Base-by-base conservation (phyloP, 2,329 filamentous ascomycete genomes). In the Colletotrichum cordylinicola region DNA sequence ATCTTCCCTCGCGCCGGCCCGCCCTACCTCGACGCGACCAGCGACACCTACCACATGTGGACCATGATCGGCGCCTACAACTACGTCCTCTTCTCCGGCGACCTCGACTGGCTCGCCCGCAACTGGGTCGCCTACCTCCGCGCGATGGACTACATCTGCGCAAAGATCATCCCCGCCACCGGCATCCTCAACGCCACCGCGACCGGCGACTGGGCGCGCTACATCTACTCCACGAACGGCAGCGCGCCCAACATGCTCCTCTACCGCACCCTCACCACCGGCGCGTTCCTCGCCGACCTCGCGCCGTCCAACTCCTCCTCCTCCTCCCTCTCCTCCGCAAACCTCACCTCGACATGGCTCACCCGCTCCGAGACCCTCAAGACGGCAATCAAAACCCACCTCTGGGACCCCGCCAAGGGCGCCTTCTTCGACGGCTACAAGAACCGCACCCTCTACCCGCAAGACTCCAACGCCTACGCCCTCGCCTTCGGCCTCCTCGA, bases 401-500 rank as follows among this genome's bases (percentile, higher is more conserved):
- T 89, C 74, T 92, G 88, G 87, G 87, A 91, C 77, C 78, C 82
- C 0, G 69, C 80, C 2, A 84, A 84, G n/a, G 87, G 88, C 31
- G 85, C 90, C 76, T 90, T 92, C 82, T 85, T 86, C 70, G 89
- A 91, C 80, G 91, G 91, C 77, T 86, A 88, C 48, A 87, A 87
- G 0, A 80, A 84, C 8, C 88, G 86, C 3, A 85, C 86, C 1
- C 83, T 94, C 5, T 84, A 90, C 76, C 90, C 91, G 0, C 91
- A 94, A 82, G 91, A 92, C 77, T 90, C 87, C 15, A 93, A 93
- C 81, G 86, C 88, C 69, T 86, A 92, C 81, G 87, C 90, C 0
- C 82, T 92, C 4, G 82, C 89, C 52, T 90, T 90, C 73, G 85
- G 84, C 4, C 80, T 91, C 6, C 82, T 87, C 4, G 79, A 83